phyloP scores from a whole-genome alignment of 306 rosid genomes.

The Quercus bicolor region DNA sequence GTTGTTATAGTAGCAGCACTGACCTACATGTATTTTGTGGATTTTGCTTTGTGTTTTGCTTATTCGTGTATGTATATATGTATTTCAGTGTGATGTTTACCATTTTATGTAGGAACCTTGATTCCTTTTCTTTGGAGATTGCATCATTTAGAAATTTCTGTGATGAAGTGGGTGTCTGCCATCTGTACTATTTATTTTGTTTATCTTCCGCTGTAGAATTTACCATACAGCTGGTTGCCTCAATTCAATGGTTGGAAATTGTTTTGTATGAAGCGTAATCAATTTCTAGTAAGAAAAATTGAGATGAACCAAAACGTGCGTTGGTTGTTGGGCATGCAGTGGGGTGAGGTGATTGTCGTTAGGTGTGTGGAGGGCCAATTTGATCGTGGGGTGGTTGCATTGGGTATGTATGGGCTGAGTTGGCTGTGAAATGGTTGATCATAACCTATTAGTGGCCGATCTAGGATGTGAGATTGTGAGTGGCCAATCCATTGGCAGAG shows the following conservation, averaged over 20 bases:
- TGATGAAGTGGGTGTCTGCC: neutral
- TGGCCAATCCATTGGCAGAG: no score
- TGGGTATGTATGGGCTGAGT: no score
- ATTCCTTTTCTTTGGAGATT: slow-evolving; percentile 20
- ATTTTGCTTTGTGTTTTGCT: slow-evolving; percentile 39
- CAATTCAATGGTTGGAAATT: neutral
- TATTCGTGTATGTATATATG: slow-evolving; percentile 40
- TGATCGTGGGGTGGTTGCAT: no score
- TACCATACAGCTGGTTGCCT: neutral
- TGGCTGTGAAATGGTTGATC: no score
- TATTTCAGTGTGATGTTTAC: slow-evolving; percentile 28
- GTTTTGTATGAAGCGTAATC: neutral
- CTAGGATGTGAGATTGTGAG: no score
- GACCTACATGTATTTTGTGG: slow-evolving; percentile 30
- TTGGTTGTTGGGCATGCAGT: no score
- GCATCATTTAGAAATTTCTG: slow-evolving; percentile 23
- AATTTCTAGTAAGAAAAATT: neutral
- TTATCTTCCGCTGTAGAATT: neutral
- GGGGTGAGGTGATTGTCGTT: no score
- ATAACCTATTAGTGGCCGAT: no score
- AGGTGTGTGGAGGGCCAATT: no score
- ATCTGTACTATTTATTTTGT: neutral
- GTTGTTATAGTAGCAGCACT: slow-evolving; percentile 32
- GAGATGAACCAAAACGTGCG: neutral
- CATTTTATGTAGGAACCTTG: slow-evolving; percentile 31